Conservation (phyloP, 441 rosid genomes). For the Gossypium armourianum region DNA sequence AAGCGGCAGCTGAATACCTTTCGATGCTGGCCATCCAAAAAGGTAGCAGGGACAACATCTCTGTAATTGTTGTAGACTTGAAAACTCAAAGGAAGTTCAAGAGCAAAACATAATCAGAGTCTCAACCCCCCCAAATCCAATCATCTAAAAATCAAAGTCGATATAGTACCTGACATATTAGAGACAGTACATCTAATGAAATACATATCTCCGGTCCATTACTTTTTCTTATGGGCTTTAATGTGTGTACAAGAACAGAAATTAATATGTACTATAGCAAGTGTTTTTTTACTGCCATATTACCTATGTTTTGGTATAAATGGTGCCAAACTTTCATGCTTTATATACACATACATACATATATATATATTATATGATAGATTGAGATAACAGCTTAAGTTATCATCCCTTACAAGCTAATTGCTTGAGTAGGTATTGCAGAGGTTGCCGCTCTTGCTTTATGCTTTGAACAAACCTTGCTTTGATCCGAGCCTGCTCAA, state of each 20-base stretch:
- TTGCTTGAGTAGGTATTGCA: constrained; percentile 34
- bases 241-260: constrained; percentile 46
- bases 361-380: background rate
- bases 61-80: constrained; percentile 69
- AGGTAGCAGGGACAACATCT: constrained; percentile 73
- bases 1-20: constrained; percentile 67
- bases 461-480: constrained; percentile 68
- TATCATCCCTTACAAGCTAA: constrained; percentile 36
- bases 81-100: constrained; percentile 69
- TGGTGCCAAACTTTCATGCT: background rate
- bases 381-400: background rate
- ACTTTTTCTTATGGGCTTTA: constrained; percentile 66
- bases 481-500: constrained; percentile 57
- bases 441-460: constrained; percentile 40
- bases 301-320: constrained; percentile 14
- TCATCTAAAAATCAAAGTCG: constrained; percentile 11
- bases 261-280: constrained; percentile 23
- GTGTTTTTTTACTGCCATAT: constrained; percentile 22
- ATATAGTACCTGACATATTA: constrained; percentile 26
- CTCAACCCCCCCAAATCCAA: constrained; percentile 10
- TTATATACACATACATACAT: background rate
- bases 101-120: constrained; percentile 38
- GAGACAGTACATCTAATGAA: constrained; percentile 30
- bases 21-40: constrained; percentile 54
- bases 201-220: constrained; percentile 54